phyloP scores from a whole-genome alignment of 208 protist genomes.

The Leishmania braziliensis region DNA sequence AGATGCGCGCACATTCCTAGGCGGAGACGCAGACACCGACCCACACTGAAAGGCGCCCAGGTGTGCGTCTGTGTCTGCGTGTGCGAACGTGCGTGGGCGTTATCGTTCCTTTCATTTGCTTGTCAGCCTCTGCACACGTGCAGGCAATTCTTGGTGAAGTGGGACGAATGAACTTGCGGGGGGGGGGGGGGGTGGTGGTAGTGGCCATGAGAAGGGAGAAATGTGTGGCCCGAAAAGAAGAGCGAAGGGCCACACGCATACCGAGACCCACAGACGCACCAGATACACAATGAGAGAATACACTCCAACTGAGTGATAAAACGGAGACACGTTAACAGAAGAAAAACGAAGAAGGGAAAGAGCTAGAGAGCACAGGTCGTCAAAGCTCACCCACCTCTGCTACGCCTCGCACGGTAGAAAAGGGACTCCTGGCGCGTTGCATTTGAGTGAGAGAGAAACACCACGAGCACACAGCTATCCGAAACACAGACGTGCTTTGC shows the following conservation, averaged over 20 bases:
- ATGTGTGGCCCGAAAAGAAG: neutral
- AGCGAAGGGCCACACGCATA: neutral
- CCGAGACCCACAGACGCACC: neutral
- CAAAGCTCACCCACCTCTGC: no score
- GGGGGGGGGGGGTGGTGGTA: neutral
- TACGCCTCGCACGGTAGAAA: no score
- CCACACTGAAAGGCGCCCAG: constrained; percentile 1
- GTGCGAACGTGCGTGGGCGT: neutral
- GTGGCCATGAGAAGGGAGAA: no score
- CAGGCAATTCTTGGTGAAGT: neutral
- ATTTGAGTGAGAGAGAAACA: neutral
- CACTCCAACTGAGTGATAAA: no score
- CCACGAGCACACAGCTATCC: neutral
- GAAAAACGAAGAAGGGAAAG: neutral
- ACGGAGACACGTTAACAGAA: neutral
- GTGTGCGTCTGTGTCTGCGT: neutral
- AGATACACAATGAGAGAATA: neutral
- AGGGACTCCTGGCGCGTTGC: neutral
- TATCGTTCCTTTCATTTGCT: neutral
- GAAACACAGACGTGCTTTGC: neutral
- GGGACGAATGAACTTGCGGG: neutral
- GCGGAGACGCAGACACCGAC: neutral
- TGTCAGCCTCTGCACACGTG: neutral
- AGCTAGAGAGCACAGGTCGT: no score
- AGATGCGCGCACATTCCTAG: neutral